Conservation (phyloP, 257 asterid genomes). For the Plantago elongata region DNA sequence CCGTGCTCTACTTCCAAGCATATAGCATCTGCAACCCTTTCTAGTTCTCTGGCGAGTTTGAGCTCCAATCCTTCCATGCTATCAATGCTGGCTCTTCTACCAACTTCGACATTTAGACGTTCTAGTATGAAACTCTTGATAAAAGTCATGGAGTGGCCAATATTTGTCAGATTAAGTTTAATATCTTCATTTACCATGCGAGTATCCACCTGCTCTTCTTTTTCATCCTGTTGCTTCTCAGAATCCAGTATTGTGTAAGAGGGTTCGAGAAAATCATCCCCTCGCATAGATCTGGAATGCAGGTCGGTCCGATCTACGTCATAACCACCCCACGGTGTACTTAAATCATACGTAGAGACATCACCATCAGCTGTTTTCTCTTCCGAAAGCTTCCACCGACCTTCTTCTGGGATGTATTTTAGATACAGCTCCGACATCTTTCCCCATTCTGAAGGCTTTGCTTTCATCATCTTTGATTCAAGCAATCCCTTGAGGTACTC, state of each 20-base stretch:
- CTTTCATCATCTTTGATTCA: conserved; percentile 35
- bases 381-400: conserved; percentile 67
- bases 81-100: conserved; percentile 48
- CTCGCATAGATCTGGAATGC: conserved; percentile 21
- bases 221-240: conserved; percentile 30
- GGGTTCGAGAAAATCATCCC: conserved; percentile 55
- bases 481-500: conserved; percentile 45
- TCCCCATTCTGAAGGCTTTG: conserved; percentile 34
- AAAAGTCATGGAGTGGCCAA: conserved; percentile 28
- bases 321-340: conserved; percentile 20
- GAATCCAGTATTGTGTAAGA: conserved; percentile 57
- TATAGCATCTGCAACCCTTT: conserved; percentile 65
- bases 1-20: conserved; percentile 47
- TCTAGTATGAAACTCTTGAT: conserved; percentile 54
- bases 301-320: conserved; percentile 20
- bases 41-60: conserved; percentile 63
- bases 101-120: conserved; percentile 66
- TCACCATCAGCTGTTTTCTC: conserved; percentile 36
- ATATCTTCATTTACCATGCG: conserved; percentile 19
- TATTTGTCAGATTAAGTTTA: conserved; percentile 27
- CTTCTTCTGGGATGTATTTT: conserved; percentile 70
- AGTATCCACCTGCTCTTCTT: conserved; percentile 32
- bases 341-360: conserved; percentile 24
- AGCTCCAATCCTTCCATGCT: conserved; percentile 56
- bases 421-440: conserved; percentile 45